phyloP scores from a whole-genome alignment of 1,284 basidiomycete genomes.

The Naganishia albida region DNA sequence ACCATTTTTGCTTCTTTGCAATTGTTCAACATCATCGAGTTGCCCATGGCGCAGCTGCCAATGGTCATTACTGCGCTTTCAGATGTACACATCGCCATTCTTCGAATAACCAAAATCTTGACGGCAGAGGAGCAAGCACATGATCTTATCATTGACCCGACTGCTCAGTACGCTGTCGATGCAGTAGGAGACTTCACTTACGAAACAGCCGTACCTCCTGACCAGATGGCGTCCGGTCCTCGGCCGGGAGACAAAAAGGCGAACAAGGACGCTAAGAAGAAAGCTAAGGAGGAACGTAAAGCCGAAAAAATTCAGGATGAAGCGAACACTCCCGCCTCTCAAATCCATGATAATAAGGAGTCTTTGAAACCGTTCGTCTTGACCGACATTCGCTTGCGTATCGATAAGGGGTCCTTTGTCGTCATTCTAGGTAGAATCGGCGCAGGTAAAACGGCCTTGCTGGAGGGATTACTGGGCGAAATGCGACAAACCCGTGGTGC shows the following conservation, averaged over 20 bases:
- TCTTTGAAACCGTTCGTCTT: constrained; percentile 59
- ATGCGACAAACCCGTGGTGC: constrained; percentile 68
- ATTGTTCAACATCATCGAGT: constrained; percentile 66
- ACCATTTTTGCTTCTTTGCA: constrained; percentile 73
- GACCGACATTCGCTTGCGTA: constrained; percentile 60
- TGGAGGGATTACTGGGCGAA: constrained; percentile 71
- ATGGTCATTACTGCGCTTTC: constrained; percentile 55
- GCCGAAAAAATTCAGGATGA: constrained; percentile 30
- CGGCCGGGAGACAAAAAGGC: not conserved
- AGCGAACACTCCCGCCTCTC: constrained; percentile 15
- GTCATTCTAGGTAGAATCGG: constrained; percentile 48
- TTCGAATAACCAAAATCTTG: constrained; percentile 63
- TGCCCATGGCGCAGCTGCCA: constrained; percentile 47
- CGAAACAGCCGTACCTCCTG: constrained; percentile 59
- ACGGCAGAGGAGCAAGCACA: constrained; percentile 66
- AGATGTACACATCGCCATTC: constrained; percentile 65
- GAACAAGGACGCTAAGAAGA: not conserved
- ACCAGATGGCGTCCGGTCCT: not conserved
- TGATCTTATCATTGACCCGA: constrained; percentile 56
- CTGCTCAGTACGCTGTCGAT: constrained; percentile 58
- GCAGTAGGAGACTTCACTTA: constrained; percentile 70
- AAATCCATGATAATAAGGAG: not conserved
- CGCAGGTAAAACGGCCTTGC: constrained; percentile 58
- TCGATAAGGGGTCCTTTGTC: constrained; percentile 56
- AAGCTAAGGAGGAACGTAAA: constrained; percentile 22